Conservation (phyloP, 345 rosid genomes). For the Murraya koenigii region DNA sequence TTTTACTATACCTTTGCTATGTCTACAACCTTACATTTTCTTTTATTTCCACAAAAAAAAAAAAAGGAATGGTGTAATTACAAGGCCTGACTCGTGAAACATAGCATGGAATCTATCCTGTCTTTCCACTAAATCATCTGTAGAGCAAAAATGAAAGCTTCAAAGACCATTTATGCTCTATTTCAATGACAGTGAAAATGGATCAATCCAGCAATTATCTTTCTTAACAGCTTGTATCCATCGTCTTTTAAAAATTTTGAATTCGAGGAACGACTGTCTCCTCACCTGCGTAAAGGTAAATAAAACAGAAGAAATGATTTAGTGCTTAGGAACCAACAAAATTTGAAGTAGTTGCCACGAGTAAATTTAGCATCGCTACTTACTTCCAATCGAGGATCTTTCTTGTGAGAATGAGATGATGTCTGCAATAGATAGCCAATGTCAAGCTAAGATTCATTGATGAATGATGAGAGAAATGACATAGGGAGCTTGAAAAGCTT, state of each 20-base stretch:
- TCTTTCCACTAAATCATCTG: background rate
- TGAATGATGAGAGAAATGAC: background rate
- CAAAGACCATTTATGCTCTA: background rate
- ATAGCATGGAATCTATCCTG: background rate
- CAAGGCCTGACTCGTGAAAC: background rate
- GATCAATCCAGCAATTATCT: conserved; percentile 63
- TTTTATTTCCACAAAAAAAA: background rate
- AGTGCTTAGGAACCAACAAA: background rate
- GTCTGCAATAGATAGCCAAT: conserved; percentile 26
- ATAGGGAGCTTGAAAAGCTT: background rate
- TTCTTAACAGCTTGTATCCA: conserved; percentile 46
- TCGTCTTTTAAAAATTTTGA: conserved; percentile 39
- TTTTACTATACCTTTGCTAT: too few relatives aligned
- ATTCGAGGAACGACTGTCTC: conserved; percentile 54
- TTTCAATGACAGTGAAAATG: conserved; percentile 22
- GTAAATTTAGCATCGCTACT: conserved; percentile 6
- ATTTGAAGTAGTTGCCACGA: background rate
- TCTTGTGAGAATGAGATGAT: conserved; percentile 12
- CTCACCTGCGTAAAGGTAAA: conserved; percentile 43
- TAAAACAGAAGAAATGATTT: background rate
- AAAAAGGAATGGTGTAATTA: conserved; percentile 2
- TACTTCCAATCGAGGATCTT: conserved; percentile 54
- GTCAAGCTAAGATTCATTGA: background rate
- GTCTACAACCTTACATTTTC: background rate
- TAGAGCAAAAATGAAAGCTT: background rate